Conservation (phyloP, 1,284 basidiomycete species). For the Lentinus polychrous region DNA sequence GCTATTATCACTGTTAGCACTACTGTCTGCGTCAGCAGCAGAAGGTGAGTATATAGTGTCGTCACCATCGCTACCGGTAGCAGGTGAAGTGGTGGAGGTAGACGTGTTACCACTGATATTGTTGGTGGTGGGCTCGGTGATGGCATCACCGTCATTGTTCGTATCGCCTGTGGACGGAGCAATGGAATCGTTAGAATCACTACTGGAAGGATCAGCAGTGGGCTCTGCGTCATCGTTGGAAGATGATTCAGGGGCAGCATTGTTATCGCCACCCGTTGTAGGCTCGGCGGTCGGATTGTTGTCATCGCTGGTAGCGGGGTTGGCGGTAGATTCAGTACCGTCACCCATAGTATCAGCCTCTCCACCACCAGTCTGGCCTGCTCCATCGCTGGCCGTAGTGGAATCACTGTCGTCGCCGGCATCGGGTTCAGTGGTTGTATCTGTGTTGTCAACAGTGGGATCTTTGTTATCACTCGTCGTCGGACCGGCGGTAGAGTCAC, state of each 20-base stretch:
- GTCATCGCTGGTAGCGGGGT: background rate
- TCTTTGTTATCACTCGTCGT: background rate
- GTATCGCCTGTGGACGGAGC: too few species aligned
- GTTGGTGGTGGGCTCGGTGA: too few species aligned
- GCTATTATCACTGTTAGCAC: too few species aligned
- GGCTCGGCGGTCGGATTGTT: background rate
- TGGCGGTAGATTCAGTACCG: background rate
- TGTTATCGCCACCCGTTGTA: background rate
- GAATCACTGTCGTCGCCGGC: background rate
- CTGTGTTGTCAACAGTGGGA: background rate
- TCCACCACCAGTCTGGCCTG: background rate
- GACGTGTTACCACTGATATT: too few species aligned
- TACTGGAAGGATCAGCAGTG: background rate
- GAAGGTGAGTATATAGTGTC: too few species aligned
- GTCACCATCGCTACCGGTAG: background rate
- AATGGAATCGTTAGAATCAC: background rate
- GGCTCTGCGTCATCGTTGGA: background rate
- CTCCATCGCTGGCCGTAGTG: background rate
- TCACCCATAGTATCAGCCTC: background rate
- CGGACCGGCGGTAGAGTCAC: background rate
- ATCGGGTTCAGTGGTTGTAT: background rate
- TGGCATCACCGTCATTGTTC: too few species aligned
- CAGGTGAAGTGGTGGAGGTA: background rate
- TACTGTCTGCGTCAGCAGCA: too few species aligned
- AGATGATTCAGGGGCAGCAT: background rate